A percentile compares a stretch with the other conserved stretches of the same genome.
These are phyloP conservation scores for Carnegiea gigantea DNA, from an alignment of 179 eudicot genomes.

Conservation along the genomic window DNA sequence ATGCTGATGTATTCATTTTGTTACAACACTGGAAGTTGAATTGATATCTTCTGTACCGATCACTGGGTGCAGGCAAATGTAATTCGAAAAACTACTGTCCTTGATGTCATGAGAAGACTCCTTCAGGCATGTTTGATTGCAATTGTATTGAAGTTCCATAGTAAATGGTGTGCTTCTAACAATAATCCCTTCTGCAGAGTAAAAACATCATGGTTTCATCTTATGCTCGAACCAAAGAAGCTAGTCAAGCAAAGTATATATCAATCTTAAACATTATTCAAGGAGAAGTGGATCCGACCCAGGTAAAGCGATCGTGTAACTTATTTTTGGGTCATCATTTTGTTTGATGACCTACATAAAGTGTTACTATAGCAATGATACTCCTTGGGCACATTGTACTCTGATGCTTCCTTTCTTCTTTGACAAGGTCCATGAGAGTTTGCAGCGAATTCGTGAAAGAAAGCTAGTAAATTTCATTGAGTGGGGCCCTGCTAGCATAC, in stretches of 20 bases:
- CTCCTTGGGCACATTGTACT: not conserved
- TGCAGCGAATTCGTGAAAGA: constrained; percentile 98
- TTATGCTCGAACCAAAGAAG: constrained; percentile 94
- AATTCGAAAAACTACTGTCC: constrained; percentile 91
- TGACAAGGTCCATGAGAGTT: constrained; percentile 87
- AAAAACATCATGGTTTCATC: constrained; percentile 99
- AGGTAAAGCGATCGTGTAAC: constrained; percentile 43
- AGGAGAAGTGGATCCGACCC: constrained; percentile 99
- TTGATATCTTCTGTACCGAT: constrained; percentile 13
- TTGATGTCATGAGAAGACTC: constrained; percentile 99
- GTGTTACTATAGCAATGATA: not conserved
- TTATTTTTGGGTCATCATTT: not conserved
- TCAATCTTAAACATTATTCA: constrained; percentile 94
- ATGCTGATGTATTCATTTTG: not conserved
- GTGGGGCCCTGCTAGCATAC: constrained; percentile 99
- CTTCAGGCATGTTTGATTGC: constrained; percentile 67
- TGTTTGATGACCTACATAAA: not conserved
- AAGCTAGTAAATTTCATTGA: constrained; percentile 98
- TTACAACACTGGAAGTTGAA: not conserved
- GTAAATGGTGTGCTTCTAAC: constrained; percentile 29
- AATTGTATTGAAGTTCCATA: not conserved
- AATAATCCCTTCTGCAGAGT: constrained; percentile 55
- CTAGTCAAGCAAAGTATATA: constrained; percentile 97
- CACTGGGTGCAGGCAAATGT: constrained; percentile 74
- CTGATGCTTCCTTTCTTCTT: constrained; percentile 18